Evolutionary conservation across 257 asterid species (phyloP), one percentile per base, ranked within the genome.

Genomic region (Solanum corneliomulleri): DNA sequence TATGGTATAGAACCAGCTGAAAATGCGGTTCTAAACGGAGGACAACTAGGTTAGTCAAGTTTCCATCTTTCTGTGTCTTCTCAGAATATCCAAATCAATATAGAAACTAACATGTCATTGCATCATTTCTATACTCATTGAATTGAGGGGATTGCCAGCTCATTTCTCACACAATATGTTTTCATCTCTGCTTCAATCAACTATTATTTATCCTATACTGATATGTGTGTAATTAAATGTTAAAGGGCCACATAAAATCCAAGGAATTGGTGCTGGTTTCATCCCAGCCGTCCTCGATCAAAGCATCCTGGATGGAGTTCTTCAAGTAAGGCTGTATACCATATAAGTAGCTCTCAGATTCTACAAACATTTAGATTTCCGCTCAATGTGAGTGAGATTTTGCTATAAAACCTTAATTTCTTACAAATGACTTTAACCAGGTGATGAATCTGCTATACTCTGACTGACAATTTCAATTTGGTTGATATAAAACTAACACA

Each of bases 1-100:
- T 92, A 85, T 84, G 94, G 94, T 42, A 42, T 92, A 85, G 94
- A 92, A 87, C 94, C 94, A n/a, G 11, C 89, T 45, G 94, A 92
- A 86, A 92, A 88, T 86, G 90, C 94, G 83, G 9, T 92, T 85
- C 80, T 92, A 27, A 89, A 69, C 83, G 94, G 94, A 75, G 91
- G 89, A 82, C 33, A 88, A 69, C 60, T 86, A 87, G 94, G 94
- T 90, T 84, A 89, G 75, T 74, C 41, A 64, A 21, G 14, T 37
- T 80, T 4, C 58, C 39, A 7, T 25, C 62, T 77, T 42, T 77
- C 62, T 4, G 0, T 77, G n/a, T 77, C 39, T 25, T 77, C 39
- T 75, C 39, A 14, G 39, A 77, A n/a, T 77, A 44, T 44, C 84
- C 84, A 44, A 25, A 45, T 44, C 35, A 4, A n/a, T 44, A 42